Conservation (phyloP, 108 stramenopile genomes). For the Parmales sp. region DNA sequence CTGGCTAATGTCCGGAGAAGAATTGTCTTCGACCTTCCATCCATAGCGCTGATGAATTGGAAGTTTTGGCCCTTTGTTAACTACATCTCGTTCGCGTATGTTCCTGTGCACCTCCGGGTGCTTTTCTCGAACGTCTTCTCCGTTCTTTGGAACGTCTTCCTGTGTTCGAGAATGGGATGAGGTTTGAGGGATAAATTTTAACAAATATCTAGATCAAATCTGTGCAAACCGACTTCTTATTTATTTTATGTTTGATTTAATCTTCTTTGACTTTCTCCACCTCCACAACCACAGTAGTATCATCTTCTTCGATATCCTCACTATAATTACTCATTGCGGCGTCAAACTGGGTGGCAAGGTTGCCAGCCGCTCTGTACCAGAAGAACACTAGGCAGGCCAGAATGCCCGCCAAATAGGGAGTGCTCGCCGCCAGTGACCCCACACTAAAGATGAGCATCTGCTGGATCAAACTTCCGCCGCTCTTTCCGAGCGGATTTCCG, state of each 20-base stretch:
- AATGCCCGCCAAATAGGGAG: constrained; percentile 70
- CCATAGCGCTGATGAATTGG: neutral
- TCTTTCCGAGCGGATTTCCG: constrained; percentile 92
- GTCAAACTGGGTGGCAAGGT: constrained; percentile 66
- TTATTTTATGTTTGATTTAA: neutral
- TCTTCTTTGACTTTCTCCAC: neutral
- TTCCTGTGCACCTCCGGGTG: neutral
- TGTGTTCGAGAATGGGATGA: neutral
- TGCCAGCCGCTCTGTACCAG: constrained; percentile 66
- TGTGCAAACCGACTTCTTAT: neutral
- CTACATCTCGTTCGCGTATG: neutral
- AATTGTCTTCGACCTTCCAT: neutral
- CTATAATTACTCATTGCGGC: constrained; percentile 38
- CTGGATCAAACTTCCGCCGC: constrained; percentile 90
- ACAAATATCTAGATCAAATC: neutral
- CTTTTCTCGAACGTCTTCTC: neutral
- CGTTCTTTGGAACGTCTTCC: neutral
- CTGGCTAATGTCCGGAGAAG: neutral
- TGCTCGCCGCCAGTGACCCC: constrained; percentile 75
- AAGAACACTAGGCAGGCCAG: constrained; percentile 53
- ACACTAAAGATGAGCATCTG: constrained; percentile 78
- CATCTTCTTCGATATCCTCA: too few relatives aligned
- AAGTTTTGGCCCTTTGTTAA: constrained; percentile 6
- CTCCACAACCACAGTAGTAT: neutral
- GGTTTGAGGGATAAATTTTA: neutral